Conservation (phyloP, 2,329 filamentous ascomycete genomes). For the Colletotrichum lindemuthianum region DNA sequence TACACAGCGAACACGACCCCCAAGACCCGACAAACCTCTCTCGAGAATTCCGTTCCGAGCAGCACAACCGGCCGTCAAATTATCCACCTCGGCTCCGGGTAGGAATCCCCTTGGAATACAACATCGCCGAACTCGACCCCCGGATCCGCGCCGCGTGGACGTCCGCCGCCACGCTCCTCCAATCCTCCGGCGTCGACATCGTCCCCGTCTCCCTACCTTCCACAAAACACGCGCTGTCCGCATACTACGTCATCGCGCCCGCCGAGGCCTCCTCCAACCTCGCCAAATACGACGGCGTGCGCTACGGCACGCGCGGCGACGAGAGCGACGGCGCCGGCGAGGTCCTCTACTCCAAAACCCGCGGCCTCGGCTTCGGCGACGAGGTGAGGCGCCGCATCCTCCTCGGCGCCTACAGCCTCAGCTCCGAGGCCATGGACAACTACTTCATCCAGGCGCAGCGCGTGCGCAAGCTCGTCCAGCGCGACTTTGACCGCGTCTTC, state of each 20-base stretch:
- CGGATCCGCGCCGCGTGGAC: conserved; percentile 77
- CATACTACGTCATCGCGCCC: conserved; percentile 95
- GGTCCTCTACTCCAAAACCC: conserved; percentile 80
- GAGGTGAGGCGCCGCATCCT: conserved; percentile 91
- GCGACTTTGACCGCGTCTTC: conserved; percentile 88
- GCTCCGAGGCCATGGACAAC: conserved; percentile 91
- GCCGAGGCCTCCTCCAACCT: conserved; percentile 96
- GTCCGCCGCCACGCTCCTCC: conserved; percentile 67
- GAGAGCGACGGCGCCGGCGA: conserved; percentile 65
- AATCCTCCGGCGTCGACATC: conserved; percentile 73
- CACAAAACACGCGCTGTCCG: conserved; percentile 85
- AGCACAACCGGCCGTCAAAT: conserved; percentile 41
- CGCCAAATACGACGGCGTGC: conserved; percentile 96
- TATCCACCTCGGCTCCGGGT: conserved; percentile 54
- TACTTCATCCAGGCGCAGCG: conserved; percentile 96
- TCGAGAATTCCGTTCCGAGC: conserved; percentile 61
- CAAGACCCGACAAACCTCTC: conserved; percentile 81
- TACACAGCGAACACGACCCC: conserved; percentile 68
- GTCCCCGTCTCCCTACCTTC: conserved; percentile 83
- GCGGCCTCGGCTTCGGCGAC: conserved; percentile 79
- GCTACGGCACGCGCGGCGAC: conserved; percentile 75
- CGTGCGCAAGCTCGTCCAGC: conserved; percentile 82
- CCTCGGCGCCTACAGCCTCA: conserved; percentile 89
- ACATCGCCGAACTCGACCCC: conserved; percentile 81
- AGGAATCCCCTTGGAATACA: conserved; percentile 80